Base-by-base conservation (phyloP, 1,284 basidiomycete species). In the Sporisorium sorghi region DNA sequence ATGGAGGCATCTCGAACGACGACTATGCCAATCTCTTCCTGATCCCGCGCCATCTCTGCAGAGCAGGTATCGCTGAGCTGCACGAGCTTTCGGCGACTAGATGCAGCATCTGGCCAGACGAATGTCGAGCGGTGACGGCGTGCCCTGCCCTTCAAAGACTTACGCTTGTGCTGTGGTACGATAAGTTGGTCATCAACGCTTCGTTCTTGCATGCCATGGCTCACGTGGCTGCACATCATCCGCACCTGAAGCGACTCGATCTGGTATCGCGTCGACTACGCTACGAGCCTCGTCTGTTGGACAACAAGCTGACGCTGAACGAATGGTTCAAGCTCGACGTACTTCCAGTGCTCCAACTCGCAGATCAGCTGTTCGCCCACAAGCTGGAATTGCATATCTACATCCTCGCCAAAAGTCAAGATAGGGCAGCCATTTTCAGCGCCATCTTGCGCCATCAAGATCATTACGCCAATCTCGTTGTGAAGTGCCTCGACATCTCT, bases 21-120 rank as follows among this genome's bases (percentile, higher is more conserved):
- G 39, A 53, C 28, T 53, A 53, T 28, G 51, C 51, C 26, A 43
- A 53, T n/a, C 51, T 43, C 37, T 53, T 53, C n/a, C 51, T 53
- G 15, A 37, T 37, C n/a, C 35, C 35, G 35, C 35, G 35, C 35
- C 35, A 37, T 6, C 35, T 37, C 15, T 37, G 35, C 35, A 37
- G 35, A 17, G 35, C 12, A 2, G 15, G 5, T 15, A 42, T 21
- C 28, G 19, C 40, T 26, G 26, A 15, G 9, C 19, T 21, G 37
- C 14, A 19, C 37, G 35, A 37, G 35, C 35, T 17, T n/a, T 37
- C 35, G 17, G 2, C 35, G 17, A n/a, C 15, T 3, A 37, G 12
- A 39, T 28, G 24, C 24, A 30, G n/a, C 26, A 32, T 14, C 1
- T 32, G 15, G 26, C 6, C 17, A 12, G 17, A 17, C 12, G 24